Base-by-base conservation (phyloP, 768 basidiomycete species). In the Trametes coccinea region DNA sequence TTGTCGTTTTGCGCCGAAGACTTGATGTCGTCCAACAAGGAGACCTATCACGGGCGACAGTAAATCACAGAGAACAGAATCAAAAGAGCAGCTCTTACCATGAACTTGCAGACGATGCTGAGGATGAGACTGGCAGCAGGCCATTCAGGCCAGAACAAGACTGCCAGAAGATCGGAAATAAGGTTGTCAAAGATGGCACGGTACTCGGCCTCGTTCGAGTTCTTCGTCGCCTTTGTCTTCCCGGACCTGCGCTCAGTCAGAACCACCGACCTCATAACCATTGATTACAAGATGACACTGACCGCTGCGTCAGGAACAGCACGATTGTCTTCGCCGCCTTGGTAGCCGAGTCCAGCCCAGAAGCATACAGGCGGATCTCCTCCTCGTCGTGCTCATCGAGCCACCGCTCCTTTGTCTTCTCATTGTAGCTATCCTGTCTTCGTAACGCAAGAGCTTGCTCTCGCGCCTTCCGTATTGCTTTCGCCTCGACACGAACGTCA, bases 141-240 rank as follows among this genome's bases (percentile, higher is more conserved):
- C 95, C 96, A 99, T 74, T 99, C 97, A 0, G 97, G 95, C 86
- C 92, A 92, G 71, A 90, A 95, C 5, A 98, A 78, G 17, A 97
- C 94, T 8, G 84, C 82, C 27, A 98, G 80, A 27, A 97, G 78
- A 70, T 99, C 97, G 2, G 87, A 85, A 44, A 98, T 85, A 10
- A 98, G 78, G 67, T 91, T 91, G 69, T 98, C 96, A 61, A 98
- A 90, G 41, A 98, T 93, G 0, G 87, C 80, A 51, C 94, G 86
- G 72, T 98, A 98, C 71, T 98, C 96, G 5, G 91, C 88, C 70
- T 99, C 97, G 66, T 93, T 94, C 0, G 94, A 88, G 66, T 90
- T 93, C 72, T 96, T 96, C 13, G 90, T 92, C 5, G 85, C 78
- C 69, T 95, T 95, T 10, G 88, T 86, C 73, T 92, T 95, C 7